A percentile compares a stretch with the other conserved stretches of the same genome.
Conservation (phyloP, 2,329 filamentous ascomycete genomes). For the Tetracladium maxilliforme region DNA sequence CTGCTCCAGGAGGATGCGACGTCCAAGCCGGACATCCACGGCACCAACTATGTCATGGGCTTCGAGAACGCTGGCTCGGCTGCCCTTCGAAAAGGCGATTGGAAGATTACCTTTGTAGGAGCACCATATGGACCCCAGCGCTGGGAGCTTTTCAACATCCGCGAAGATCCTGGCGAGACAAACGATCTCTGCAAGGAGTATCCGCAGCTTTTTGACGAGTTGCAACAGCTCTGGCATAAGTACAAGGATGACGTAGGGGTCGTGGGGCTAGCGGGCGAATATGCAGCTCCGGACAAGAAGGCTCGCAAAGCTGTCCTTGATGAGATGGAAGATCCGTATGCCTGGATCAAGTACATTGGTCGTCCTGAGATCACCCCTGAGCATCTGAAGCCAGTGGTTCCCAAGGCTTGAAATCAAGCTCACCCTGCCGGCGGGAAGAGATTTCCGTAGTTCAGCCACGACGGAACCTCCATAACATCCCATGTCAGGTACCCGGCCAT, state of each 20-base stretch:
- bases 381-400: too few relatives aligned
- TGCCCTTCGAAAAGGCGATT: conserved; percentile 1
- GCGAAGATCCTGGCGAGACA: conserved; percentile 26
- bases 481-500: conserved; percentile 12
- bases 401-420: too few relatives aligned
- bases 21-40: too few relatives aligned
- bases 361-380: conserved; percentile 5
- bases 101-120: conserved; percentile 18
- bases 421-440: too few relatives aligned
- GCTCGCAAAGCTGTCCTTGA: conserved; percentile 1
- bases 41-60: too few relatives aligned
- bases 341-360: conserved; percentile 8
- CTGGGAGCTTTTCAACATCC: conserved; percentile 33
- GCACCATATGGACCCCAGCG: conserved; percentile 30
- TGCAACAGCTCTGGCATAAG: conserved; percentile 18
- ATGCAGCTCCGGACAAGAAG: conserved; percentile 24
- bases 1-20: too few relatives aligned
- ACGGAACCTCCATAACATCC: too few relatives aligned
- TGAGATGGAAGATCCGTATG: conserved; percentile 7
- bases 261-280: too few relatives aligned
- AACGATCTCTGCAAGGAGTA: conserved; percentile 19
- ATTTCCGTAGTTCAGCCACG: too few relatives aligned
- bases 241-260: conserved; percentile 8
- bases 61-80: not conserved
- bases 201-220: conserved; percentile 14